These are phyloP conservation scores for Pilatotrama ljubarskyi DNA, from an alignment of 768 basidiomycete genomes.

Conservation along the genomic window DNA sequence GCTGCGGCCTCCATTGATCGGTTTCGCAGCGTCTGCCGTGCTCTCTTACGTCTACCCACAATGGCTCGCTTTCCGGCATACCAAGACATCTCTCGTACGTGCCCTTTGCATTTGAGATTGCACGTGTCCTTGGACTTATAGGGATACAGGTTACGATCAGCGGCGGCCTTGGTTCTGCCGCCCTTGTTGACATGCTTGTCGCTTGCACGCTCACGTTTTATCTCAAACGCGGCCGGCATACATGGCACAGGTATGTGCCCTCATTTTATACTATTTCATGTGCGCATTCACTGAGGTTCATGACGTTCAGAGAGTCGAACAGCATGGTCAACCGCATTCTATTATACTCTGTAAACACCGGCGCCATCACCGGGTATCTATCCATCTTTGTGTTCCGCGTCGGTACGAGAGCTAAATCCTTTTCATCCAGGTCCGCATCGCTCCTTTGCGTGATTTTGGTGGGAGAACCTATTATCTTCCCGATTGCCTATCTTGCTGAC, in stretches of 20 bases:
- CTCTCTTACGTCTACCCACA: constrained; percentile 8
- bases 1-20: too few species aligned
- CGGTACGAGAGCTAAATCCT: not conserved
- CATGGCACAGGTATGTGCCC: not conserved
- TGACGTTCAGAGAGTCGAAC: constrained; percentile 9
- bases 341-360: constrained; percentile 18
- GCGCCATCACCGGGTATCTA: constrained; percentile 10
- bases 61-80: constrained; percentile 1
- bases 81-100: constrained; percentile 7
- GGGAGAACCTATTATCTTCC: not conserved
- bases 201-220: constrained; percentile 13
- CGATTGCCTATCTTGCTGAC: not conserved
- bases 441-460: constrained; percentile 16
- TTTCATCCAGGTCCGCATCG: constrained; percentile 7
- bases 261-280: not conserved
- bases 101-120: not conserved
- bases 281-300: not conserved
- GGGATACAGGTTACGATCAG: constrained; percentile 8
- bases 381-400: not conserved
- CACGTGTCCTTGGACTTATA: not conserved
- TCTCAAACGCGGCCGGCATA: constrained; percentile 6
- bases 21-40: constrained; percentile 1
- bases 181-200: constrained; percentile 18
- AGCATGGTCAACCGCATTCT: constrained; percentile 16
- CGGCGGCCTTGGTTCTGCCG: constrained; percentile 18